Evolutionary conservation across 2,329 filamentous ascomycete species (phyloP), one percentile per base, ranked within the genome.

Genomic region (Zymoseptoria passerinii): DNA sequence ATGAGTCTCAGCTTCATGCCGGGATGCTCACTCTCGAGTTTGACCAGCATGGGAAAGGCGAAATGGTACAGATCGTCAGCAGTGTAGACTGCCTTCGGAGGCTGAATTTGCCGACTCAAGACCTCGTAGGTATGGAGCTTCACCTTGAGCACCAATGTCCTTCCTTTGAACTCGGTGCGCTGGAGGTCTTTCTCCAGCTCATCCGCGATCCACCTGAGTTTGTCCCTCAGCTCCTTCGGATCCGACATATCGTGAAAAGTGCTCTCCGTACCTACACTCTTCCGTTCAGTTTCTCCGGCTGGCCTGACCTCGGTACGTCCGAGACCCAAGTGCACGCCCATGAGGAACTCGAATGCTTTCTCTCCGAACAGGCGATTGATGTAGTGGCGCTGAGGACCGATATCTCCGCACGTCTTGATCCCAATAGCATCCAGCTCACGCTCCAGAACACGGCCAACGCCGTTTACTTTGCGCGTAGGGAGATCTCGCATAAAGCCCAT

Each of bases 81-180:
- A 5, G 81, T 77, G 53, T 76, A 81, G 1, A 96, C 80, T 0
- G 91, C 85, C 63, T 86, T 88, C 0, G 89, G 87, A 1, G 86
- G 81, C 3, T 88, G 83, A 5, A 83, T 82, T 70, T 99, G 94
- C 29, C 94, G 81, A 0, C 92, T 95, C 54, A 90, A 81, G 19
- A 96, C 89, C 72, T 97, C 92, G 67, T 92, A 99, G 0, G 91
- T 96, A 71, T 96, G 90, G 7, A 97, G 77, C 71, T 99, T 99
- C 63, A 96, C 81, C 73, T 99, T 99, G 40, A 99, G 77, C 20
- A 90, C 90, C 1, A 99, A 76, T 0, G 92, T 97, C n/a, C 90
- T 83, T 0, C 92, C 92, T 72, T 92, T 96, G 74, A 89, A 90
- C 63, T 89, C 83, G 1, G 89, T 90, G 27, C 84, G 82, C 58